Base-by-base conservation (phyloP, 257 asterid genomes). In the Buddleja alternifolia region DNA sequence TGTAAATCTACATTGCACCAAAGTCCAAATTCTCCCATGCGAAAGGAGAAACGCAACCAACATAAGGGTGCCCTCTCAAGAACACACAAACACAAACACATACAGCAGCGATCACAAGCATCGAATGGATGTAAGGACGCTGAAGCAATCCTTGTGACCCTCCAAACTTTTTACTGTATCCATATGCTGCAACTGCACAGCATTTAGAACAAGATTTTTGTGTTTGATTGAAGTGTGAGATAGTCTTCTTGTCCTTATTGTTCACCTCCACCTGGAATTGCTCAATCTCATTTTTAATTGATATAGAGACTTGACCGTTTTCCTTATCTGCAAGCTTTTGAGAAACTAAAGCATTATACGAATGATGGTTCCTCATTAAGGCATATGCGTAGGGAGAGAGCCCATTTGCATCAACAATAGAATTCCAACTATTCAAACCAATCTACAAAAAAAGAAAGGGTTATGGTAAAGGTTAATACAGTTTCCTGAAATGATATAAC, bases 101-200 rank as follows among this genome's bases (percentile, higher is more conserved):
- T 4, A 91, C 96, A 4, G 97, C 96, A 37, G 97, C 97, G 48
- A 91, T 79, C 12, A 85, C 82, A 20, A 91, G 95, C 90, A 86
- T 83, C 0, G 96, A 88, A 60, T 88, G 96, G 46, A 90, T 78
- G 71, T 83, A 86, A 3, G 96, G 95, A 29, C 84, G 85, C 40
- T 84, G 90, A 41, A 91, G 93, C 65, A 91, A 64, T 46, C 87
- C 93, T 41, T 67, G 78, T 11, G 93, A 80, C 46, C 81, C 80
- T 14, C 79, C 78, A 77, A 48, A 41, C 65, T 52, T 78, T 63
- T 67, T 61, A 36, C 66, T 72, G 79, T 76, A 80, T 45, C 83
- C 86, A 57, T 29, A 16, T 16, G 80, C 73, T 3, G 81, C 85
- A 71, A 72, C 60, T 4, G 96, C 83, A 73, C 97, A 29, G 34